Evolutionary conservation across 176 grass and related monocot genomes (phyloP), one percentile per base, ranked within the genome.

Genomic region (Pontederia crassipes): DNA sequence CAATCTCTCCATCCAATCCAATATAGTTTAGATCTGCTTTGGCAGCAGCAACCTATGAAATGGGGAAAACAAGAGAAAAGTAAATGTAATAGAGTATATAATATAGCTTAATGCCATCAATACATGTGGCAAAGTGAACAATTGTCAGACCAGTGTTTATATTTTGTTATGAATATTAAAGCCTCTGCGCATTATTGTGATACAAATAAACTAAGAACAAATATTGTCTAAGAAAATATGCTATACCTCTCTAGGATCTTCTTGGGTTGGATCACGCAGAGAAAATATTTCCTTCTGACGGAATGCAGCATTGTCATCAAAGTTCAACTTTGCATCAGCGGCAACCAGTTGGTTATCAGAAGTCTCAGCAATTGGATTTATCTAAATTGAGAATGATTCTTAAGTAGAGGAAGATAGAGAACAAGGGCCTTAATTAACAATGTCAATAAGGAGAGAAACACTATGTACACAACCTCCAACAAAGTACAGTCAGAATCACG

Each of bases 251-350:
- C 93, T 92, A 53, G 93, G 85, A 68, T 98, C 93, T 81, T 98
- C 93, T 74, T 98, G 93, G 47, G 93, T 80, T 72, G 93, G 79
- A 76, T 98, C 93, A n/a, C 84, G 84, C 18, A 89, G 49, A 68
- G 87, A 71, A 72, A 98, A 98, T 71, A 92, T 86, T 58, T 98
- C 88, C 81, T 92, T 98, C 57, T 89, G 88, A 63, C 88, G 91
- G 70, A 75, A 98, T 52, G 93, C 81, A 71, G 88, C 93, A 81
- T 98, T 98, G 63, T 98, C 88, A 66, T 98, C 94, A 83, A 98
- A 98, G 79, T 98, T 98, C 79, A 98, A 78, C 70, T 98, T 98
- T 65, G 88, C 94, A 89, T 98, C 94, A 79, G 94, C 94, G 60
- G 84, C 88, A 17, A 98, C 94, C 45, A 98, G 79, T 77, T 83